Evolutionary conservation across 768 basidiomycete species (phyloP), one percentile per base, ranked within the genome.

Genomic region (Mycena venus): DNA sequence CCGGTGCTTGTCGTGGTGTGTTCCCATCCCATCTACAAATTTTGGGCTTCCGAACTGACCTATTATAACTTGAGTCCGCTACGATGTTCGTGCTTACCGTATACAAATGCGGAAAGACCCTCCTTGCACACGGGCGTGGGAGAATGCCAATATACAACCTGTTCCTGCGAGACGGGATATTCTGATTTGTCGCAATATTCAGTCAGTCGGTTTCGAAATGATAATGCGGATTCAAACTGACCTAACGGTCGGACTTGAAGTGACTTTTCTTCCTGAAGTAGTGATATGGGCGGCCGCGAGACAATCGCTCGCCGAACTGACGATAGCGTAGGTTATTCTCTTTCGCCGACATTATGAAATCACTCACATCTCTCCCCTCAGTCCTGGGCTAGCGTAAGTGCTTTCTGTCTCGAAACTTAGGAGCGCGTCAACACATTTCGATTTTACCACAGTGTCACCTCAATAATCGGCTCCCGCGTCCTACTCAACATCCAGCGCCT

Each of bases 101-200:
- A 12, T 75, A 75, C 31, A 75, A 72, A 59, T 75, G 74, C 53
- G 74, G 70, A 19, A 72, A 40, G 42, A 71, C 70, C 19, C 61
- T 75, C 4, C 66, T 75, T 42, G 49, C 60, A 3, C 70, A 75
- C 44, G 74, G 74, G 19, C 70, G 66, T 19, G 60, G 60, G 19
- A 59, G 42, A 8, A 63, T 72, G 74, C 74, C 70, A 14, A 75
- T 75, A 53, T 72, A 75, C 60, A 72, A 31, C 11, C 49, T 72
- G 59, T 75, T 75, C 62, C 60, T 75, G 9, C 65, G 74, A 21
- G 74, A 75, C 51, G 74, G 74, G 3, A 61, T 64, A 11, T 75
- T 75, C 36, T 75, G 74, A 70, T 75, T 75, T n/a, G 58, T 75
- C 42, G 70, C 70, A 7, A 72, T 75, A 27, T 75, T 75, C 60